Base-by-base conservation (phyloP, 2,329 filamentous ascomycete species). In the Trematosphaeria pertusa region DNA sequence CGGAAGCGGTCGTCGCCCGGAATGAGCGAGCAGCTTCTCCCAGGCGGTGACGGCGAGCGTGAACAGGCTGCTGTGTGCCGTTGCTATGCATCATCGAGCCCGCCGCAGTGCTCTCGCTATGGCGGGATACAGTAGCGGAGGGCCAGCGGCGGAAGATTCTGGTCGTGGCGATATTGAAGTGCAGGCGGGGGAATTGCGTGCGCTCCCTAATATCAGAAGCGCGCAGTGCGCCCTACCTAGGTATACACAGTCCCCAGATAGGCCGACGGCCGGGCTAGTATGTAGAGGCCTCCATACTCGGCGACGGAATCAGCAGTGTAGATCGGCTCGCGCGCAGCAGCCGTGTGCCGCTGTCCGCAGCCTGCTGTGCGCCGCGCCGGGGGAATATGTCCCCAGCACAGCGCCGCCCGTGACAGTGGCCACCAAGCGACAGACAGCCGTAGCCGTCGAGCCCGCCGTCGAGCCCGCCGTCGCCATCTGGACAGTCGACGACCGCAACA, bases 31-130 rank as follows among this genome's bases (percentile, higher is more conserved):
- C 28, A 35, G 17, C 9, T n/a, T 22, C 30, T 26, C 15, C 20
- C 7, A 35, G 36, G 50, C 53, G 50, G 48, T 54, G 56, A 54
- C 48, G 54, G 43, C 32, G 40, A 50, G 54, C 54, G 46, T 55
- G 42, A 46, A 48, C 42, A 28, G 22, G 48, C 49, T 62, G 58
- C 50, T 40, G 61, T 65, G 59, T 48, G 21, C 52, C 47, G 50
- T 50, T 56, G 56, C 54, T 54, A 52, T 63, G 59, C 56, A 64
- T 58, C 46, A 47, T 56, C 28, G 47, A 49, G 53, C 22, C 42
- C 50, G 50, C 46, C 44, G 51, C 48, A 57, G 49, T 41, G 50
- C 56, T 52, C n/a, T n/a, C n/a, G n/a, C n/a, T n/a, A n/a, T n/a
- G n/a, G n/a, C n/a, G n/a, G n/a, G n/a, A n/a, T n/a, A n/a, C n/a